Evolutionary conservation across 805 yeast species (phyloP).

Genomic region (Kockiozyma suomiensis): DNA sequence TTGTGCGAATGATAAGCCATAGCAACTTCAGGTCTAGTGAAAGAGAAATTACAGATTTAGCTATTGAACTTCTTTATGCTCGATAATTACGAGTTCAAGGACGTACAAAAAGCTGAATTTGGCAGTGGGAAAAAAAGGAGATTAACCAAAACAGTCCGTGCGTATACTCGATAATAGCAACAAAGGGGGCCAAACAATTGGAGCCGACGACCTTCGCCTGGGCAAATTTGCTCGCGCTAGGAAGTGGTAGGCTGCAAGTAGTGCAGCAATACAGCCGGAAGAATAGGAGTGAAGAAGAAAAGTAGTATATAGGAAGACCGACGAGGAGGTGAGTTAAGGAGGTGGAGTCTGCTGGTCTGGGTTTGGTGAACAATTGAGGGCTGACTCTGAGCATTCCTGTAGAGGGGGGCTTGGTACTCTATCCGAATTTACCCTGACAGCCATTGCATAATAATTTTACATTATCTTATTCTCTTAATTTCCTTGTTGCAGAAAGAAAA

Average conservation of each 20-base stretch:
- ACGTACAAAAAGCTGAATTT: not conserved
- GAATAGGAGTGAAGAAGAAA: not conserved
- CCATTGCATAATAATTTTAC: too few species aligned
- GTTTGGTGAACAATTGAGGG: not conserved
- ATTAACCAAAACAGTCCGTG: slow-evolving; percentile 13
- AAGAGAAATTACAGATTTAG: not conserved
- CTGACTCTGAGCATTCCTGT: not conserved
- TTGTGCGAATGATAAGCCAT: slow-evolving; percentile 25
- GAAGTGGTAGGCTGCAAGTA: not conserved
- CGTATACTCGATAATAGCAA: not conserved
- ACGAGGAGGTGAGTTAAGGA: slow-evolving; percentile 3
- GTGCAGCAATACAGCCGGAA: too few species aligned
- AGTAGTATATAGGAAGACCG: not conserved
- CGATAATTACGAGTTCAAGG: too few species aligned
- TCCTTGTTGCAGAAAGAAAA: too few species aligned
- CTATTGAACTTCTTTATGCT: not conserved
- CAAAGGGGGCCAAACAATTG: not conserved
- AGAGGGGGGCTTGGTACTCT: not conserved
- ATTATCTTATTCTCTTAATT: too few species aligned
- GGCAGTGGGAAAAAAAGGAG: not conserved
- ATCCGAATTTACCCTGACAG: too few species aligned
- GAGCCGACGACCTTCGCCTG: not conserved
- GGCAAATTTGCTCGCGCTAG: not conserved
- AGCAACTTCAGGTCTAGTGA: not conserved
- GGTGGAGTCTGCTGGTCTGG: not conserved